A percentile compares a stretch with the other conserved stretches of the same genome.
These are phyloP conservation scores for Aegilops sharonensis DNA, from an alignment of 176 grass and related monocot species.

Conservation along the genomic window DNA sequence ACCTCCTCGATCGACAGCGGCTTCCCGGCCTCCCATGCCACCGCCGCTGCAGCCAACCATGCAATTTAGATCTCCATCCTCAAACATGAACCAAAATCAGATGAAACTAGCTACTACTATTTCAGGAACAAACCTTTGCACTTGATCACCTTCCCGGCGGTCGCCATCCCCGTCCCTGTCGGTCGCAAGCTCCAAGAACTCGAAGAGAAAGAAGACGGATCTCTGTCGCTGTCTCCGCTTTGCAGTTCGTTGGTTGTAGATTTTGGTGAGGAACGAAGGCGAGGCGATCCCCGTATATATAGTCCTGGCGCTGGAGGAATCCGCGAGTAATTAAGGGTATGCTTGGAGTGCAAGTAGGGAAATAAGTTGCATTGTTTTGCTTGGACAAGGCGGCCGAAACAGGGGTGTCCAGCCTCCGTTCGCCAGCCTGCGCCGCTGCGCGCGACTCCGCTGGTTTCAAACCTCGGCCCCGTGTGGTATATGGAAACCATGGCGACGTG, in stretches of 20 bases:
- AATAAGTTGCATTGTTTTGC: neutral
- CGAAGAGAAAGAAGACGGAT: neutral
- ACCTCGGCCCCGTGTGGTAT: neutral
- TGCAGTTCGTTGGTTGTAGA: neutral
- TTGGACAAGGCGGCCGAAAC: neutral
- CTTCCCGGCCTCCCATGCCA: slow-evolving; percentile 87
- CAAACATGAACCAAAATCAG: neutral
- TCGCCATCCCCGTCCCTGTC: slow-evolving; percentile 50
- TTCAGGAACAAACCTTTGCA: slow-evolving; percentile 49
- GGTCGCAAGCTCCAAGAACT: neutral
- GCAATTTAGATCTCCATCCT: neutral
- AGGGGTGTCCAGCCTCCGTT: neutral
- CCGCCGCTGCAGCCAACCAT: slow-evolving; percentile 48
- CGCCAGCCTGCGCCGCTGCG: neutral
- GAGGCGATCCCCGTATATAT: slow-evolving; percentile 16
- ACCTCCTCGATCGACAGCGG: slow-evolving; percentile 82
- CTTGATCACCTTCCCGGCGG: slow-evolving; percentile 76
- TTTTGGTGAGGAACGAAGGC: slow-evolving; percentile 4
- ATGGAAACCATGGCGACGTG: neutral
- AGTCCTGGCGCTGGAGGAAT: neutral
- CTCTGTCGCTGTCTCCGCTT: neutral
- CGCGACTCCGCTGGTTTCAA: neutral
- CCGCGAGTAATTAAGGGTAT: neutral
- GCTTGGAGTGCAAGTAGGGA: slow-evolving; percentile 6
- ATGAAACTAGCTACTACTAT: neutral